These are phyloP conservation scores for Amanita pallidorosea DNA, from an alignment of 768 basidiomycete genomes.

Conservation along the genomic window DNA sequence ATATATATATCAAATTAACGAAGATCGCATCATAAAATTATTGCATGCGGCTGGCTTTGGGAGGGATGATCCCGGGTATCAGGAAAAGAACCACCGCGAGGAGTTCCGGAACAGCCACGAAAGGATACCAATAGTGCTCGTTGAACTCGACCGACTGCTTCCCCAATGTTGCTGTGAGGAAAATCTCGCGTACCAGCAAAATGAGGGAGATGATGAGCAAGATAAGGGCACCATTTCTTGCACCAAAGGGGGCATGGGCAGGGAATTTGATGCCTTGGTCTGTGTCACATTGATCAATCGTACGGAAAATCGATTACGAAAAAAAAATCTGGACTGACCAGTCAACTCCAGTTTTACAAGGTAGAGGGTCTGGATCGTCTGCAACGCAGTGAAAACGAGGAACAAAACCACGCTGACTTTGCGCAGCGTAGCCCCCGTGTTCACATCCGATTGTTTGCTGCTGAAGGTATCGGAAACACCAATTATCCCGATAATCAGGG, in stretches of 20 bases:
- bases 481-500: conserved; percentile 24
- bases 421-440: conserved; percentile 16
- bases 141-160: conserved; percentile 15
- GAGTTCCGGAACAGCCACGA: conserved; percentile 27
- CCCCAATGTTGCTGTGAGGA: conserved; percentile 20
- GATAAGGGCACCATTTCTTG: conserved; percentile 18
- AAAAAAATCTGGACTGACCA: conserved; percentile 8
- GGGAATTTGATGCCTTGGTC: conserved; percentile 1
- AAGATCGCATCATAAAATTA: background rate
- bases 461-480: conserved; percentile 13
- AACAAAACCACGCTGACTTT: conserved; percentile 26
- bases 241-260: conserved; percentile 12
- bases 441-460: conserved; percentile 5
- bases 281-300: background rate
- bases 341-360: conserved; percentile 13
- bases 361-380: conserved; percentile 19
- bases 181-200: conserved; percentile 28
- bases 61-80: conserved; percentile 23
- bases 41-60: conserved; percentile 6
- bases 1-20: background rate
- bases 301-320: background rate
- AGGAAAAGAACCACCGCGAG: conserved; percentile 18
- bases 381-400: conserved; percentile 22
- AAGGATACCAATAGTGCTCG: conserved; percentile 31
- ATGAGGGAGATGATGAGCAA: conserved; percentile 22